Conservation (phyloP, 176 grass and related monocot species). For the Urochloa ruziziensis region DNA sequence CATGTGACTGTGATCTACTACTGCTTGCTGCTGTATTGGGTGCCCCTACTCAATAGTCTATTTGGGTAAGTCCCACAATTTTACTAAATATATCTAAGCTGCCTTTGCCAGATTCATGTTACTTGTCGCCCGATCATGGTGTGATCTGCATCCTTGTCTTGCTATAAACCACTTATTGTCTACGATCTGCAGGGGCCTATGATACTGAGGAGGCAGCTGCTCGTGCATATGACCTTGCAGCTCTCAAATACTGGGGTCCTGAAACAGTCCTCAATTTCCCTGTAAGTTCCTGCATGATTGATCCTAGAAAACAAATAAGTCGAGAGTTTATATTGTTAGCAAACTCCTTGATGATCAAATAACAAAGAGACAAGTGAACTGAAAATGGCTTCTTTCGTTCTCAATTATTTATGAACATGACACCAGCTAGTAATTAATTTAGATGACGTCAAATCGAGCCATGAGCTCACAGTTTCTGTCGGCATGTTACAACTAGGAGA, state of each 20-base stretch:
- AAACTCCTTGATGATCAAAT: background rate
- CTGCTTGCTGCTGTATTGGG: constrained; percentile 25
- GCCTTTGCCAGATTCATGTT: constrained; percentile 33
- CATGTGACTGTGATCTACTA: constrained; percentile 49
- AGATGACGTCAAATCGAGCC: background rate
- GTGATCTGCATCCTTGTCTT: constrained; percentile 6
- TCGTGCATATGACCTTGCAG: constrained; percentile 78
- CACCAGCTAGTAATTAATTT: background rate
- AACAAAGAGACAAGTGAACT: background rate
- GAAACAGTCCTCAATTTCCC: constrained; percentile 71
- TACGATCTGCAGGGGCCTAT: constrained; percentile 71
- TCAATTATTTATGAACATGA: background rate
- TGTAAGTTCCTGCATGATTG: constrained; percentile 37
- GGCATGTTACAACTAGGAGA: background rate
- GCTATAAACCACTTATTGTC: background rate
- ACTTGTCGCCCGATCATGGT: background rate
- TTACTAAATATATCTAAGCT: background rate
- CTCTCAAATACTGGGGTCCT: constrained; percentile 87
- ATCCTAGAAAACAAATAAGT: background rate
- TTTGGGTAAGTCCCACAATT: constrained; percentile 56
- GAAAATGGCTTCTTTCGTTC: background rate
- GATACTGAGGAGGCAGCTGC: constrained; percentile 82
- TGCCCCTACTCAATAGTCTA: constrained; percentile 48
- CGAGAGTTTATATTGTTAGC: background rate
- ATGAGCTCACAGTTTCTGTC: constrained; percentile 5